Percentiles rank a stretch among this genome's conserved stretches.
Conservation (phyloP, 1,284 basidiomycete genomes). For the Coniophora puteana region DNA sequence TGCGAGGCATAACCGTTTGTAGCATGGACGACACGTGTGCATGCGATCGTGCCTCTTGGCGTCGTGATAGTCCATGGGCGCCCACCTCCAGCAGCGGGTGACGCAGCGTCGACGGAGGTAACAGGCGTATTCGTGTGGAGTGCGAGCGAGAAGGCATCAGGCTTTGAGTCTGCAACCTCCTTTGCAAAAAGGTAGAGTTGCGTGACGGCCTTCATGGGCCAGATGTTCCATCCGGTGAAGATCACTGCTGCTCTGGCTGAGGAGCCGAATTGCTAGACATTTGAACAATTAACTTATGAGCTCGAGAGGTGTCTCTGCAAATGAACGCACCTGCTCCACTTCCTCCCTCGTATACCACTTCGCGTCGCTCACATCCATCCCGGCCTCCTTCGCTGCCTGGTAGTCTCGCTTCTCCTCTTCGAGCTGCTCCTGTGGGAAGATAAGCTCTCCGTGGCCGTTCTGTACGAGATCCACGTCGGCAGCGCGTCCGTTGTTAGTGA, state of each 20-base stretch:
- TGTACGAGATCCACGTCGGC: slow-evolving; percentile 60
- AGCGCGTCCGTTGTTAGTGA: slow-evolving; percentile 40
- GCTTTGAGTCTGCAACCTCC: slow-evolving; percentile 13
- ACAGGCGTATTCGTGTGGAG: slow-evolving; percentile 74
- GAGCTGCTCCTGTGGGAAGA: slow-evolving; percentile 47
- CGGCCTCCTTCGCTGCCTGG: slow-evolving; percentile 50
- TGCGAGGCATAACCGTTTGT: slow-evolving; percentile 77
- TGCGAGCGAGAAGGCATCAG: too few relatives aligned
- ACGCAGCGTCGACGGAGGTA: too few relatives aligned
- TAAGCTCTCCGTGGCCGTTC: slow-evolving; percentile 51
- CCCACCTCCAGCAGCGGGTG: too few relatives aligned
- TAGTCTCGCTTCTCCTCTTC: slow-evolving; percentile 39
- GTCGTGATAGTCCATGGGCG: slow-evolving; percentile 51
- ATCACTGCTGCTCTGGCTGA: slow-evolving; percentile 51
- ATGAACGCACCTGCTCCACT: slow-evolving; percentile 40
- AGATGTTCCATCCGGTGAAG: slow-evolving; percentile 60
- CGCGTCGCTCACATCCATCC: slow-evolving; percentile 42
- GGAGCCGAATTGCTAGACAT: slow-evolving; percentile 57
- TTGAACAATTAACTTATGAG: neutral
- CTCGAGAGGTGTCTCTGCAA: too few relatives aligned
- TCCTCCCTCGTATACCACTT: slow-evolving; percentile 46
- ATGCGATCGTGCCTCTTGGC: slow-evolving; percentile 52
- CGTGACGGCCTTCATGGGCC: slow-evolving; percentile 76
- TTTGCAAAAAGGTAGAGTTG: slow-evolving; percentile 49
- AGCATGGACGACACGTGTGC: slow-evolving; percentile 69